A percentile compares a stretch with the other conserved stretches of the same genome.
Evolutionary conservation across 257 asterid species (phyloP).

Genomic region (Salvia hispanica): DNA sequence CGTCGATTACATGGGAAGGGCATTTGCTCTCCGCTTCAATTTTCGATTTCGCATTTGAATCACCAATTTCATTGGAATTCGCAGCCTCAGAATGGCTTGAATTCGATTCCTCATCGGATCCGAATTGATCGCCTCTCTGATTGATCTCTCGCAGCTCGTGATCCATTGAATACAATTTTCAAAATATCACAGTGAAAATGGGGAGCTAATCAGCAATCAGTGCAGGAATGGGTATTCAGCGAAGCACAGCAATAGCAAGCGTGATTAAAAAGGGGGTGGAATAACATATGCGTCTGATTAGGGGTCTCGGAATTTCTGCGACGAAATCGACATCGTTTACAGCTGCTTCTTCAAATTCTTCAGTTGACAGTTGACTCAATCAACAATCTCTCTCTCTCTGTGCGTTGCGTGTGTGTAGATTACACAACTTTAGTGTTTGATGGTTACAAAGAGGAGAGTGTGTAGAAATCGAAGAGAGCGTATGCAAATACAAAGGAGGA

Average conservation of each 20-base stretch:
- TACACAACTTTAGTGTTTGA: too few relatives aligned
- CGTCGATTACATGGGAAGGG: constrained; percentile 45
- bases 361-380: constrained; percentile 30
- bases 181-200: background rate
- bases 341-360: constrained; percentile 20
- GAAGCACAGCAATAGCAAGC: background rate
- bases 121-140: background rate
- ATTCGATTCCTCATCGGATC: constrained; percentile 17
- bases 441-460: too few relatives aligned
- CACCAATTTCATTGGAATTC: constrained; percentile 25
- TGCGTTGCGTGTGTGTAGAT: background rate
- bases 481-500: background rate
- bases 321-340: constrained; percentile 21
- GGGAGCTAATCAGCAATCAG: background rate
- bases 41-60: background rate
- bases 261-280: constrained; percentile 3
- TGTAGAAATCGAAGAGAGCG: background rate
- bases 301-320: constrained; percentile 17
- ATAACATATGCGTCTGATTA: constrained; percentile 17
- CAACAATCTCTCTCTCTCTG: constrained; percentile 5
- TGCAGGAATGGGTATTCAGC: background rate
- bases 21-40: constrained; percentile 29
- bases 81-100: constrained; percentile 32
- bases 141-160: constrained; percentile 30
- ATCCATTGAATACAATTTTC: constrained; percentile 34